Evolutionary conservation across 768 basidiomycete species (phyloP), one percentile per base, ranked within the genome.

Genomic region (Leccinum obscurum): DNA sequence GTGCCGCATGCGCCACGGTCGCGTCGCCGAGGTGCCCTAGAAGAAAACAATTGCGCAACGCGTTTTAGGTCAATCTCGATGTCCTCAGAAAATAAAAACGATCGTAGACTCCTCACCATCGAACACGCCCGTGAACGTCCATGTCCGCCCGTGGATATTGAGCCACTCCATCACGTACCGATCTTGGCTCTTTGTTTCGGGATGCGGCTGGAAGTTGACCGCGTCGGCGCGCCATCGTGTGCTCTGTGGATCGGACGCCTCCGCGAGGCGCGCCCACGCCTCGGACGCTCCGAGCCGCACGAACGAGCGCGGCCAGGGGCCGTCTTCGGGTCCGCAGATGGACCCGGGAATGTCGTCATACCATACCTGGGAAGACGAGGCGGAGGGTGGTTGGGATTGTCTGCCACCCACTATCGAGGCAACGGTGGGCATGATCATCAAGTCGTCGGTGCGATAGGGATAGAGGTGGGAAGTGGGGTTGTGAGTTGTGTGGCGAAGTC

Each of bases 121-220:
- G 66, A 89, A 89, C 37, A 89, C 86, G 52, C 85, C 87, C 1
- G 85, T 86, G 62, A 89, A 78, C n/a, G 79, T 77, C 87, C 87
- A 89, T 53, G 76, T 72, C 32, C 77, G 80, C 14, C 84, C 87
- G 53, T 77, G 77, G 56, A 89, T 75, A 49, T 85, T 76, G 58
- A 87, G 76, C 65, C 81, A 79, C 8, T 81, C 82, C 57, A 86
- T 79, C 32, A 85, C 80, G 62, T 86, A 86, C 58, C 87, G 79
- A 65, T 89, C 87, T 73, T 89, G 87, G 1, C 84, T 87, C 61
- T 72, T 75, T 20, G 80, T 77, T 9, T 72, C 76, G 1, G 77
- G 75, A 39, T 83, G 86, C 4, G 87, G 87, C 62, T 89, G 87
- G 60, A 89, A 88, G 67, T 88, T 88, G 70, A 89, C 73, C 49